Evolutionary conservation across 2,329 filamentous ascomycete genomes (phyloP).

Genomic region (Neopestalotiopsis rosae): DNA sequence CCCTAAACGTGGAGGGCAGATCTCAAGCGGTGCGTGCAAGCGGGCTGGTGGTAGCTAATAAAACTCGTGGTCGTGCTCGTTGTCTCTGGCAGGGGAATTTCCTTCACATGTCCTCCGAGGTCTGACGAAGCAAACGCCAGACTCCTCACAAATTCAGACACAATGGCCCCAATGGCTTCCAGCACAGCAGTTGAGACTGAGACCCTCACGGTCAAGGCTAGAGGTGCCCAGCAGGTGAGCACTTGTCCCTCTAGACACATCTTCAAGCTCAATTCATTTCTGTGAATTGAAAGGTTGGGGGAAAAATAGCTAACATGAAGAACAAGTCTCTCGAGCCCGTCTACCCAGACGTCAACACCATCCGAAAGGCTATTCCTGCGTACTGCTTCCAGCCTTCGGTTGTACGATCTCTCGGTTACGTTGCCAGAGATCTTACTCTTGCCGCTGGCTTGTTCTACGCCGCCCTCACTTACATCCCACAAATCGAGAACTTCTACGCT

Average conservation of each 20-base stretch:
- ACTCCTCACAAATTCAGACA: neutral
- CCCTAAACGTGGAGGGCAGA: slow-evolving; percentile 8
- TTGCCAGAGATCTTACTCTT: slow-evolving; percentile 60
- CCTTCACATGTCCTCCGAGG: slow-evolving; percentile 10
- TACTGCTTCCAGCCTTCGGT: slow-evolving; percentile 66
- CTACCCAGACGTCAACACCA: slow-evolving; percentile 54
- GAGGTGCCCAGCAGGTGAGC: slow-evolving; percentile 15
- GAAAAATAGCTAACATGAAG: neutral
- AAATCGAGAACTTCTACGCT: slow-evolving; percentile 48
- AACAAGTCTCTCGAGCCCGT: slow-evolving; percentile 17
- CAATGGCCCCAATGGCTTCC: slow-evolving; percentile 8
- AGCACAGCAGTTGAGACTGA: slow-evolving; percentile 12
- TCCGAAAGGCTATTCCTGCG: slow-evolving; percentile 60
- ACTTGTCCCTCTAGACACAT: no score
- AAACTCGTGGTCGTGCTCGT: slow-evolving; percentile 5
- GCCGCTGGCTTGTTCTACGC: slow-evolving; percentile 53
- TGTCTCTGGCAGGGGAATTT: neutral
- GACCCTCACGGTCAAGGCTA: slow-evolving; percentile 13
- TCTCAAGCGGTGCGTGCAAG: neutral
- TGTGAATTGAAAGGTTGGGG: no score
- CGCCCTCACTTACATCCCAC: slow-evolving; percentile 59
- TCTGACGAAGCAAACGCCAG: neutral
- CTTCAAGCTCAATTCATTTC: neutral
- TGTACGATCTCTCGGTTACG: slow-evolving; percentile 57
- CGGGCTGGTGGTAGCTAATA: neutral